A percentile compares a stretch with the other conserved stretches of the same genome.
These are phyloP conservation scores for Fusarium newnesense DNA, from an alignment of 2,329 filamentous ascomycete species.

Conservation along the genomic window DNA sequence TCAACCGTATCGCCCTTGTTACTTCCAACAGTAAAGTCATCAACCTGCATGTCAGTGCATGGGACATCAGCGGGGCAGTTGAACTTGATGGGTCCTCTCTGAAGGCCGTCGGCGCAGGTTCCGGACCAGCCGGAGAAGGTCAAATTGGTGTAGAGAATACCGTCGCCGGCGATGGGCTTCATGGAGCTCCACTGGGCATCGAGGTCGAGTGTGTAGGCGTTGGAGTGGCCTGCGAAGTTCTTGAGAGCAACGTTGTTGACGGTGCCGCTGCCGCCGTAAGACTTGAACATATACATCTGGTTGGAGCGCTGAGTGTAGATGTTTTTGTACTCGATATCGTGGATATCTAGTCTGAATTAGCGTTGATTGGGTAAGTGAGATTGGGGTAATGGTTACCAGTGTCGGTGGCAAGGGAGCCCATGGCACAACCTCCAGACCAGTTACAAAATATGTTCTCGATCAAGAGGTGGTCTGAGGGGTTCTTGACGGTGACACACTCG, in stretches of 20 bases:
- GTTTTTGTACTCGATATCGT: conserved; percentile 36
- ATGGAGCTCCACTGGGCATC: conserved; percentile 36
- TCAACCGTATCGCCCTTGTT: conserved; percentile 23
- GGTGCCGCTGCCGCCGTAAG: conserved; percentile 33
- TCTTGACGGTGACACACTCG: conserved; percentile 38
- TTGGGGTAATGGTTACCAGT: accelerated
- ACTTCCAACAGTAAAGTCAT: conserved; percentile 33
- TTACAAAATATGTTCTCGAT: conserved; percentile 39
- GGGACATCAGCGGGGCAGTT: conserved; percentile 33
- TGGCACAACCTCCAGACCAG: conserved; percentile 36
- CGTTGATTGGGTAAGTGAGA: accelerated
- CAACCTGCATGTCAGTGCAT: conserved; percentile 34
- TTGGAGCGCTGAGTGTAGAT: conserved; percentile 37
- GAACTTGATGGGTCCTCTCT: conserved; percentile 37
- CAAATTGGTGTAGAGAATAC: conserved; percentile 36
- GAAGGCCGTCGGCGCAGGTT: conserved; percentile 28
- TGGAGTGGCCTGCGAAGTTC: conserved; percentile 37
- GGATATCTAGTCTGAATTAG: neutral
- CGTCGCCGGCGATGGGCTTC: conserved; percentile 17
- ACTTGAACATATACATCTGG: conserved; percentile 42
- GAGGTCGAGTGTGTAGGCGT: conserved; percentile 35
- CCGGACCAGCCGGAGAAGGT: conserved; percentile 37
- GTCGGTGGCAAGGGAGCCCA: conserved; percentile 26
- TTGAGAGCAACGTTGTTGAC: conserved; percentile 34
- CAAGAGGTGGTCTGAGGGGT: conserved; percentile 33